Percentiles rank a stretch among this genome's conserved stretches.
These are phyloP conservation scores for Colletotrichum sp. DNA, from an alignment of 2,329 filamentous ascomycete genomes.

Conservation along the genomic window DNA sequence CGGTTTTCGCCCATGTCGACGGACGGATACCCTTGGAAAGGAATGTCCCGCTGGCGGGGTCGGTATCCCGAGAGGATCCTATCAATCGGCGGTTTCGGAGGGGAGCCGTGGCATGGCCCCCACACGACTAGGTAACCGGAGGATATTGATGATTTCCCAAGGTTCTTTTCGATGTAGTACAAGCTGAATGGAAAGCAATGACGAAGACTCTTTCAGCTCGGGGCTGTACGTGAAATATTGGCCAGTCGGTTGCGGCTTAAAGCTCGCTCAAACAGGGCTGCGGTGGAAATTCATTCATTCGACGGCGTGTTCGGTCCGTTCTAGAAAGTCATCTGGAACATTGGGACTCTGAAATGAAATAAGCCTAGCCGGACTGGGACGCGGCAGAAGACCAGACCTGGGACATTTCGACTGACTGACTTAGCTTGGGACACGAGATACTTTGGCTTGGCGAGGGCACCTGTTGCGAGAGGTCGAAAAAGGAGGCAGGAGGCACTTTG, in stretches of 20 bases:
- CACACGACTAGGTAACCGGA: background rate
- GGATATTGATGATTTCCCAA: background rate
- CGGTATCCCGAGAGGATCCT: background rate
- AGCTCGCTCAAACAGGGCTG: background rate
- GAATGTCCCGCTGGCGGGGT: constrained; percentile 2
- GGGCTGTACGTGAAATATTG: background rate
- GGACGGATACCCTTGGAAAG: background rate
- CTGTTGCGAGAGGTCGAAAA: background rate
- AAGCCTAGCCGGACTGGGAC: constrained; percentile 9
- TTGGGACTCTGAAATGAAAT: background rate
- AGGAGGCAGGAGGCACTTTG: background rate
- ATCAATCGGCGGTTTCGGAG: constrained; percentile 8
- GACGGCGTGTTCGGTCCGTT: background rate
- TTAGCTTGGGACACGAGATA: background rate
- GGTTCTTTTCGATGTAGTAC: background rate
- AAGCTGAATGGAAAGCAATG: background rate
- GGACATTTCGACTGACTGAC: background rate
- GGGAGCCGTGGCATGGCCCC: background rate
- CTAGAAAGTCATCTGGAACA: constrained; percentile 16
- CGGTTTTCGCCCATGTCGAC: background rate
- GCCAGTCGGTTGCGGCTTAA: background rate
- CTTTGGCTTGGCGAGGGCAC: background rate
- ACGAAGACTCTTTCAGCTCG: background rate
- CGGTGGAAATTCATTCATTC: background rate
- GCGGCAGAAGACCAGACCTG: background rate